Percentiles rank a stretch among this genome's conserved stretches.
These are phyloP conservation scores for Mycena leptocephala DNA, from an alignment of 768 basidiomycete genomes.

Conservation along the genomic window DNA sequence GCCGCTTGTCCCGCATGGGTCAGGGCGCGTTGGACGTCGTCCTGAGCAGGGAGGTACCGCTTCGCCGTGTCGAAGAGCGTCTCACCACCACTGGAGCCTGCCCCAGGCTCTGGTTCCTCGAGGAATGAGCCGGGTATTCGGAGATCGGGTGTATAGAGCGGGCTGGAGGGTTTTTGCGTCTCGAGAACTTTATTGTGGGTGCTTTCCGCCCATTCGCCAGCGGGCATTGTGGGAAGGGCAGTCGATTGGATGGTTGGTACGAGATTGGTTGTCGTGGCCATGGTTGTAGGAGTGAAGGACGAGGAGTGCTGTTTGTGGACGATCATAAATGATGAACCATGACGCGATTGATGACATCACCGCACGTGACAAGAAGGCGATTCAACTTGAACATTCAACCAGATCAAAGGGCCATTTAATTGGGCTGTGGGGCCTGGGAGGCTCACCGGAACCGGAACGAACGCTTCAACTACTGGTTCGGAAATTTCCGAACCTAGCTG, in stretches of 20 bases:
- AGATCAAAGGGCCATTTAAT: too few species aligned
- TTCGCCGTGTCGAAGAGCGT: neutral
- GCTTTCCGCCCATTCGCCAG: slow-evolving; percentile 24
- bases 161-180: neutral
- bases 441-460: too few species aligned
- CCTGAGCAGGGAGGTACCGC: slow-evolving; percentile 9
- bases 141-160: neutral
- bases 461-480: too few species aligned
- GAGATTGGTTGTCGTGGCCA: too few species aligned
- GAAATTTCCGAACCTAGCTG: too few species aligned
- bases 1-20: slow-evolving; percentile 25
- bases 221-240: slow-evolving; percentile 18
- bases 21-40: slow-evolving; percentile 24
- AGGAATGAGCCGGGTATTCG: slow-evolving; percentile 3
- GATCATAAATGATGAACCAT: too few species aligned
- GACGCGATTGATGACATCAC: too few species aligned
- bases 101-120: neutral
- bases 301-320: too few species aligned
- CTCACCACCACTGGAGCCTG: neutral
- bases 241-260: slow-evolving; percentile 30
- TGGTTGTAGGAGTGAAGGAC: too few species aligned
- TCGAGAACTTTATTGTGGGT: neutral
- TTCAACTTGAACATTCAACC: too few species aligned
- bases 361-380: too few species aligned
- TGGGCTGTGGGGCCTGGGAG: too few species aligned